phyloP scores from a whole-genome alignment of 2,329 filamentous ascomycete species.

The Stachybotrys elegans region DNA sequence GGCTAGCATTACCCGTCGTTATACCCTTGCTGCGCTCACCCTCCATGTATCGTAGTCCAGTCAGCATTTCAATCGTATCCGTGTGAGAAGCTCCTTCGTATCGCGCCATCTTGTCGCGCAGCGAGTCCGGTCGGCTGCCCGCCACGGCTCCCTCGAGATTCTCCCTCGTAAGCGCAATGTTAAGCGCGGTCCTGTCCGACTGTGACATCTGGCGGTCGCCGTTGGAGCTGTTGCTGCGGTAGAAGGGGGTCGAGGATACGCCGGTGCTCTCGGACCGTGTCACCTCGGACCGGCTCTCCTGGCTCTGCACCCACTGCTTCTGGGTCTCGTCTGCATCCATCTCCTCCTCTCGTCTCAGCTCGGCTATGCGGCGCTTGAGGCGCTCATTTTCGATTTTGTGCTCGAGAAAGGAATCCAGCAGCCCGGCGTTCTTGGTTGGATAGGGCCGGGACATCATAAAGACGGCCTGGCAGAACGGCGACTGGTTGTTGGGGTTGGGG shows the following conservation, averaged over 20 bases:
- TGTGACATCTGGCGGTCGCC: conserved; percentile 52
- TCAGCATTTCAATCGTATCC: conserved; percentile 90
- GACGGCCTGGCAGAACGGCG: conserved; percentile 76
- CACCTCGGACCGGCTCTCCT: conserved; percentile 51
- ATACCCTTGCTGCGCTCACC: conserved; percentile 85
- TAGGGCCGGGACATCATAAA: conserved; percentile 93
- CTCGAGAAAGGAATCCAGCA: conserved; percentile 90
- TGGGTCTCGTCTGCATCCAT: conserved; percentile 69
- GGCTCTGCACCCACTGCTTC: conserved; percentile 54
- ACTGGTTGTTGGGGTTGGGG: conserved; percentile 58
- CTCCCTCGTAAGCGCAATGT: conserved; percentile 68
- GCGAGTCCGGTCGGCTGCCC: conserved; percentile 65
- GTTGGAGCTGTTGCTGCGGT: conserved; percentile 30
- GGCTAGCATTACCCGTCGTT: conserved; percentile 78
- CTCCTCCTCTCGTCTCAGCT: conserved; percentile 79
- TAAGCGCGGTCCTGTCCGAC: conserved; percentile 59
- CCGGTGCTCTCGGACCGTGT: conserved; percentile 43
- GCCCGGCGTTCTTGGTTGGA: conserved; percentile 76
- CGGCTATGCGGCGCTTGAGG: conserved; percentile 75
- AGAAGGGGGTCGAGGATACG: conserved; percentile 24
- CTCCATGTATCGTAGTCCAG: conserved; percentile 79
- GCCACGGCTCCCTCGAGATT: conserved; percentile 71
- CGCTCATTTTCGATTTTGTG: conserved; percentile 97
- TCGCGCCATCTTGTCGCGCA: conserved; percentile 78
- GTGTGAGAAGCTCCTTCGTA: conserved; percentile 73